Conservation (phyloP, 2,329 filamentous ascomycete genomes). For the Fusarium aywerte region DNA sequence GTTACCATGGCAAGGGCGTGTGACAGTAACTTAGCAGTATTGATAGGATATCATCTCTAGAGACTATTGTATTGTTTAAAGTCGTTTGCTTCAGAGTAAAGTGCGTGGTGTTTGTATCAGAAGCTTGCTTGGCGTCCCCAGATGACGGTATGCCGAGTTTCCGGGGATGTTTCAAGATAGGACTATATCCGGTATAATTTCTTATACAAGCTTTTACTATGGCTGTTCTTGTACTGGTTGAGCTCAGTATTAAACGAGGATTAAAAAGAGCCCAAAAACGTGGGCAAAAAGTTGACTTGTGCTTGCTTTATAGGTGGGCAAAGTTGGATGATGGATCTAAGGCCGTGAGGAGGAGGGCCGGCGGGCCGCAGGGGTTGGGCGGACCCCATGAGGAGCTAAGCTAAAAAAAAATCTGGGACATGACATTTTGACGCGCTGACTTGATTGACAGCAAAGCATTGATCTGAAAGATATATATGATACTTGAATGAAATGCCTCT, state of each 20-base stretch:
- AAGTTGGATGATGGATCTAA: constrained; percentile 49
- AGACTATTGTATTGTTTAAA: neutral
- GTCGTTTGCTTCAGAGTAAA: neutral
- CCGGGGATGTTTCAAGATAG: constrained; percentile 6
- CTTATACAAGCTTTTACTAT: neutral
- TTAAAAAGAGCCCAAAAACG: constrained; percentile 74
- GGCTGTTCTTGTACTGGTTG: constrained; percentile 6
- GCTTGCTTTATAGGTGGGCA: constrained; percentile 49
- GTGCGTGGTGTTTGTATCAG: constrained; percentile 17
- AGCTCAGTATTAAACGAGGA: constrained; percentile 58
- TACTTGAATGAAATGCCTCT: neutral
- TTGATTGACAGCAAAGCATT: constrained; percentile 6
- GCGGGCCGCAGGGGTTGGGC: constrained; percentile 34
- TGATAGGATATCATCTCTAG: neutral
- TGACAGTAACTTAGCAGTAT: neutral
- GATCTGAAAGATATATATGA: neutral
- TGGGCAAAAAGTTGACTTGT: constrained; percentile 49
- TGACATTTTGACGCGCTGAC: constrained; percentile 29
- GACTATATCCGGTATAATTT: constrained; percentile 25
- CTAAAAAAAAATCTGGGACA: constrained; percentile 40
- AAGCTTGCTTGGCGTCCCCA: constrained; percentile 26
- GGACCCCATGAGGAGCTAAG: constrained; percentile 34
- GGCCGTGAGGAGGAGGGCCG: constrained; percentile 37
- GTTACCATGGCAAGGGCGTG: neutral
- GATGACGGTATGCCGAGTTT: constrained; percentile 30